Conservation (phyloP, 371 early-diverging fungal species). For the Mucor plumbeus region DNA sequence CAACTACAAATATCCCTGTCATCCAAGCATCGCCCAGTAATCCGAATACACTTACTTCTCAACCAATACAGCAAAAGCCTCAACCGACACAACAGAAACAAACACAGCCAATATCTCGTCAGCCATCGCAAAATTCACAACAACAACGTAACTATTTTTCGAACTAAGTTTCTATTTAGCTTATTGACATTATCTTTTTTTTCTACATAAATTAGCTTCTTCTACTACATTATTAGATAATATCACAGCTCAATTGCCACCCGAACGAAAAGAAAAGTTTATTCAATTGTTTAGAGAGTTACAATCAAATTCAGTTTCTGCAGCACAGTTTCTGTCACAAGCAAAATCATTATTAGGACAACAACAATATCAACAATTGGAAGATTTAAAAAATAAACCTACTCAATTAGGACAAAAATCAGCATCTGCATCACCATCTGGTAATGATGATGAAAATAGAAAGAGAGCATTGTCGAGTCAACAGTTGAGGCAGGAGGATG, state of each 20-base stretch:
- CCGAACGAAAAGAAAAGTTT: conserved; percentile 42
- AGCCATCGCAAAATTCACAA: not conserved
- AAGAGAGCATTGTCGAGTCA: conserved; percentile 12
- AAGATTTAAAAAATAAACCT: conserved; percentile 49
- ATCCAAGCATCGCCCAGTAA: not conserved
- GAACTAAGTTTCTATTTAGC: not conserved
- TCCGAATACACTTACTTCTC: not conserved
- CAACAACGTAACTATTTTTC: conserved; percentile 14
- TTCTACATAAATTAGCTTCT: conserved; percentile 12
- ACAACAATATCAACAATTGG: conserved; percentile 50
- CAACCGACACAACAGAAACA: conserved; percentile 12
- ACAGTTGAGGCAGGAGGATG: conserved; percentile 28
- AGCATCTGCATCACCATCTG: conserved; percentile 6
- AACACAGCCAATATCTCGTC: not conserved
- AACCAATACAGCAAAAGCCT: conserved; percentile 10
- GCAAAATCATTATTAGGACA: conserved; percentile 44
- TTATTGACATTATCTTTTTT: not conserved
- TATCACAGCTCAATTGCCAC: conserved; percentile 43
- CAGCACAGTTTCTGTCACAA: conserved; percentile 42
- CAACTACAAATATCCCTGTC: not conserved
- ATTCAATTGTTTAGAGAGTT: conserved; percentile 41
- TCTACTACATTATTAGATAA: conserved; percentile 45
- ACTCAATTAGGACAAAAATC: not conserved
- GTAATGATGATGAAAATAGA: not conserved
- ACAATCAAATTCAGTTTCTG: conserved; percentile 39